phyloP scores from a whole-genome alignment of 352 stramenopile genomes.

The Phytopythium kandeliae region DNA sequence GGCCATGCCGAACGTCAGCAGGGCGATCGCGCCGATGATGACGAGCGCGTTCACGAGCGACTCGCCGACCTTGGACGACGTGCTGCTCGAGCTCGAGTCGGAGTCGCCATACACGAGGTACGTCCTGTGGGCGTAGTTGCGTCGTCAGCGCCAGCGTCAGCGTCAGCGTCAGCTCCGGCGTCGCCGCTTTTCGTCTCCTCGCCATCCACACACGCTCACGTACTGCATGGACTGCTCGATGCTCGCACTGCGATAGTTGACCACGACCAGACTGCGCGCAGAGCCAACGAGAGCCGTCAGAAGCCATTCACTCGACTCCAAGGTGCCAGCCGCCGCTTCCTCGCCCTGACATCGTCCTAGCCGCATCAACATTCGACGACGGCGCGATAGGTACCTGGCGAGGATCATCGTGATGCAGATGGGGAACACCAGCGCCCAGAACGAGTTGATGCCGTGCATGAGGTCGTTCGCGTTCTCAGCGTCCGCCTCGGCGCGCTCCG shows the following conservation, averaged over 20 bases:
- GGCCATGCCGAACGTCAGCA: slow-evolving; percentile 87
- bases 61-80: slow-evolving; percentile 38
- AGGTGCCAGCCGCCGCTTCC: too few relatives aligned
- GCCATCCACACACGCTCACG: slow-evolving; percentile 3
- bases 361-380: too few relatives aligned
- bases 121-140: slow-evolving; percentile 33
- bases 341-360: too few relatives aligned
- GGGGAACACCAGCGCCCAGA: slow-evolving; percentile 81
- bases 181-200: neutral
- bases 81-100: slow-evolving; percentile 18
- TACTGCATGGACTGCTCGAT: slow-evolving; percentile 79
- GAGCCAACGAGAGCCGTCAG: neutral
- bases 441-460: slow-evolving; percentile 86
- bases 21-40: slow-evolving; percentile 81
- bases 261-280: slow-evolving; percentile 54
- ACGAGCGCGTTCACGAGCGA: slow-evolving; percentile 86
- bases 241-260: slow-evolving; percentile 77
- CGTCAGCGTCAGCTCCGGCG: neutral
- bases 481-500: slow-evolving; percentile 5
- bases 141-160: neutral
- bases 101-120: slow-evolving; percentile 80
- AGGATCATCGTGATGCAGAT: slow-evolving; percentile 81
- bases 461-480: slow-evolving; percentile 52
- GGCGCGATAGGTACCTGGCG: slow-evolving; percentile 35
- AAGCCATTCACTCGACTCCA: too few relatives aligned